Evolutionary conservation across 148 eudicot genomes (phyloP), one percentile per base, ranked within the genome.

Genomic region (Amaranthus palmeri): DNA sequence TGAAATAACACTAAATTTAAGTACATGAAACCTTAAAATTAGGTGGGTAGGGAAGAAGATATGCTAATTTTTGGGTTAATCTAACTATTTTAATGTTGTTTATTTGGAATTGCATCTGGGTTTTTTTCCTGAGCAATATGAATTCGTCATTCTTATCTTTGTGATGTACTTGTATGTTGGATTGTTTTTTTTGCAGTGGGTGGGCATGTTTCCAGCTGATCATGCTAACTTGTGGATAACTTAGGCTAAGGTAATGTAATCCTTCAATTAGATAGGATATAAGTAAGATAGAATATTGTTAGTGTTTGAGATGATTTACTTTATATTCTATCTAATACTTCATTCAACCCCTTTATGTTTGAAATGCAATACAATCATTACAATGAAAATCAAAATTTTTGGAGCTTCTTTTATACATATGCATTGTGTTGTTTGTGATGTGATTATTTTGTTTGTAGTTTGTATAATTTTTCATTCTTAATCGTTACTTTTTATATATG

Each of bases 191-290:
- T 69, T 46, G 69, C 63, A 67, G 70, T 54, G 45, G 56, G 50
- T 41, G 45, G 56, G 50, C 36, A 63, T 70, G 65, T n/a, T 56
- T 47, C 65, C 60, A 40, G 70, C 17, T 64, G 70, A 71, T n/a
- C 74, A 65, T 55, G 65, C 79, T 64, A 56, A 67, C 66, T 50
- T 65, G 69, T 76, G 79, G 65, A 63, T 49, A 76, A 43, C 48
- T 55, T 58, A 71, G 65, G 49, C 71, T 46, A 76, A 64, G 79
- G 79, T 70, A 55, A 36, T 44, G 10, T 70, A 6, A 0, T 13
- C 25, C 1, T 25, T 25, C 36, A 25, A 25, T 25, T 25, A 25
- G 36, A 25, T 25, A 25, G 36, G 36, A 25, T 25, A 25, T 25
- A 25, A 1, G 36, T 25, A 25, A 25, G 36, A 25, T 25, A 25